These are phyloP conservation scores for Periconia sp. DNA, from an alignment of 2,329 filamentous ascomycete genomes.

Conservation along the genomic window DNA sequence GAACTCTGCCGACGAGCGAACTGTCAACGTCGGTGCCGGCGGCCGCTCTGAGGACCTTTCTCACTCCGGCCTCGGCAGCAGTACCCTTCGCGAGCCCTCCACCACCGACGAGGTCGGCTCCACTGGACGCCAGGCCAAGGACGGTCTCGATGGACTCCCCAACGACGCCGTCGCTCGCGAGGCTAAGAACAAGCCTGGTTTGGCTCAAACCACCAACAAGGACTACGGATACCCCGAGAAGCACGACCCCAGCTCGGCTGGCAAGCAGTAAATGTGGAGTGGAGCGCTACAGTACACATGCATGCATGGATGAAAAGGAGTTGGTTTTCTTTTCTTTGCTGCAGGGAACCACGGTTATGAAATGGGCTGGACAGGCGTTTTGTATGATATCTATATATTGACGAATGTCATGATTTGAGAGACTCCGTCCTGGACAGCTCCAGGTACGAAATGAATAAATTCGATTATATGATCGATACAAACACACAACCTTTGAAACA, in stretches of 20 bases:
- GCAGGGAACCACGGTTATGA: background rate
- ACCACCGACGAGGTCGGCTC: conserved; percentile 55
- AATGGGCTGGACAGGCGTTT: background rate
- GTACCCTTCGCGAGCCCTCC: conserved; percentile 44
- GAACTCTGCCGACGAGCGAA: conserved; percentile 70
- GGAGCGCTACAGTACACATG: conserved; percentile 3
- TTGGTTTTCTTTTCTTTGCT: background rate
- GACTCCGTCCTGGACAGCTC: background rate
- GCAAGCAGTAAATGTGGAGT: conserved; percentile 8
- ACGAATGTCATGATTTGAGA: background rate
- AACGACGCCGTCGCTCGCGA: conserved; percentile 61
- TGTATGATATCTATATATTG: background rate
- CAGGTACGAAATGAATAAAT: background rate
- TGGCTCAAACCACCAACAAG: conserved; percentile 45
- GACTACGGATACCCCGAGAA: conserved; percentile 47
- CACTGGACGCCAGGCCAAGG: conserved; percentile 65
- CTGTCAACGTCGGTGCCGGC: conserved; percentile 70
- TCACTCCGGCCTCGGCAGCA: conserved; percentile 54
- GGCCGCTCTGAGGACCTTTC: conserved; percentile 41
- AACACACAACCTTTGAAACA: too few species aligned
- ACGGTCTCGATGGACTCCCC: conserved; percentile 58
- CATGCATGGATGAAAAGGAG: conserved; percentile 1
- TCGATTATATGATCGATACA: background rate
- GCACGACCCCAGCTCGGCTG: conserved; percentile 40
- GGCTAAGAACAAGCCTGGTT: conserved; percentile 43